Evolutionary conservation across 2,329 filamentous ascomycete genomes (phyloP), one percentile per base, ranked within the genome.

Genomic region (Penicillium sp.): DNA sequence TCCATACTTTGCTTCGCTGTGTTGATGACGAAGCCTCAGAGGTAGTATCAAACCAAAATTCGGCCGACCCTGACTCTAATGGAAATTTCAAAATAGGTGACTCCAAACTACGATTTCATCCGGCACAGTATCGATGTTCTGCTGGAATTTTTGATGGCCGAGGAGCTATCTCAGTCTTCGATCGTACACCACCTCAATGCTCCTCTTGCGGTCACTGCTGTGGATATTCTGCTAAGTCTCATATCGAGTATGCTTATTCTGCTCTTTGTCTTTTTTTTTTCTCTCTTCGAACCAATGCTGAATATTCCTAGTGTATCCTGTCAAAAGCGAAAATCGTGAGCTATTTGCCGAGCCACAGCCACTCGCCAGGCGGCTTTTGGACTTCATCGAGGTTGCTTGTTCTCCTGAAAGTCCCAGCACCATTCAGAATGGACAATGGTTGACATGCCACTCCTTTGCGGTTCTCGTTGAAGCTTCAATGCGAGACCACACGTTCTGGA

Each of bases 1-100:
- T 45, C 3, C 26, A 45, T 45, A 31, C 26, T 92, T 68, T 87
- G 88, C 2, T 74, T 91, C 1, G 82, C 88, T 88, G 87, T 67
- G 78, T 91, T 34, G 75, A 78, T 23, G 73, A 73, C 57, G 75
- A 76, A 67, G 74, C 65, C 7, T 61, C 73, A 16, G 72, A 76
- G 56, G 71, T 47, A 33, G 40, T 34, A 10, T 39, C 9, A 19
- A 13, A 29, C 8, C 16, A 69, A 13, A 56, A 49, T 55, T 59
- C 45, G 3, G 33, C 45, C 28, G 11, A 11, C 9, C 39, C 19
- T 8, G 3, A 2, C 6, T 29, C 21, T 16, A 34, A 40, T 29
- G 8, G 24, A 7, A 21, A 8, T 18, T n/a, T 45, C n/a, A 34
- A 47, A 47, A 54, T 37, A 72, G 65, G 56, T 67, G 13, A 65